Evolutionary conservation across 2,329 filamentous ascomycete genomes (phyloP).

Genomic region (Fusarium sp.): DNA sequence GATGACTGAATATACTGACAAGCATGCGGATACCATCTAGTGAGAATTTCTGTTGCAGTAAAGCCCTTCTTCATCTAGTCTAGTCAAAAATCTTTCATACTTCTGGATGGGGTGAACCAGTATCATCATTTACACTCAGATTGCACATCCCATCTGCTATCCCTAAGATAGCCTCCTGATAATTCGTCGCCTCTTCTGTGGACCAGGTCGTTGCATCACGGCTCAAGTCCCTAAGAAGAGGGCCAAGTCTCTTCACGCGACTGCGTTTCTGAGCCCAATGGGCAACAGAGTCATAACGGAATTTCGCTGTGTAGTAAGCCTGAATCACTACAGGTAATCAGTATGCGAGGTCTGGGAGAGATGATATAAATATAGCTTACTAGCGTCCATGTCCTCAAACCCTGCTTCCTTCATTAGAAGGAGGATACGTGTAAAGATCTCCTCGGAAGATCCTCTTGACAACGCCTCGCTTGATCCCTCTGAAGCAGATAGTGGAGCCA

Average conservation of each 20-base stretch:
- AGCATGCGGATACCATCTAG: too few species aligned
- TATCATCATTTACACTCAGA: not conserved
- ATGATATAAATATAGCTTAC: not conserved
- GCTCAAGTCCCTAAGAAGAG: not conserved
- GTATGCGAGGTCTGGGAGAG: not conserved
- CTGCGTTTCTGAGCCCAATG: not conserved
- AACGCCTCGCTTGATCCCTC: not conserved
- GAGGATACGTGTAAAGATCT: not conserved
- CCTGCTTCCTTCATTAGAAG: not conserved
- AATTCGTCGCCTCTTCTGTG: not conserved
- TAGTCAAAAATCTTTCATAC: not conserved
- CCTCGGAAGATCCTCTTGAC: not conserved
- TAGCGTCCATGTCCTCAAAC: not conserved
- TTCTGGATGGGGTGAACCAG: not conserved
- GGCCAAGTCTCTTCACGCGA: not conserved
- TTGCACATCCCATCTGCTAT: not conserved
- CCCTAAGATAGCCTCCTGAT: not conserved
- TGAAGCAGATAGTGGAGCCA: not conserved
- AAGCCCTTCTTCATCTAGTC: not conserved
- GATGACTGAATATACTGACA: too few species aligned
- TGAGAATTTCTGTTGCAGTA: not conserved
- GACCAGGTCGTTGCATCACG: not conserved
- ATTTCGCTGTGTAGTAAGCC: not conserved
- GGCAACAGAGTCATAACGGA: not conserved
- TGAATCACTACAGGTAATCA: not conserved